These are phyloP conservation scores for Isatis lusitanica DNA, from an alignment of 441 rosid species.

Conservation along the genomic window DNA sequence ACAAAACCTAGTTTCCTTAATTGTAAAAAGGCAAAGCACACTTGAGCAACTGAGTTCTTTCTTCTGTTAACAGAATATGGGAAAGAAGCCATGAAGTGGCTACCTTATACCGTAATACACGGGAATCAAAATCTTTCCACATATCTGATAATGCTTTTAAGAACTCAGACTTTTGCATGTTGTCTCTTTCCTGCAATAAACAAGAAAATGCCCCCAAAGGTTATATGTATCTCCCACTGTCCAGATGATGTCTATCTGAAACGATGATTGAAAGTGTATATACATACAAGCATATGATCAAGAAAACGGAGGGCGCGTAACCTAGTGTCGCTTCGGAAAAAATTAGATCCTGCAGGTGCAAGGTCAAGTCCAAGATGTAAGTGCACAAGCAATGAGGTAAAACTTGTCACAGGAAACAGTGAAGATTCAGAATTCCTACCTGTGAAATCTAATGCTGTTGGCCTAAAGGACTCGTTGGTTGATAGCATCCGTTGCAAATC, in stretches of 20 bases:
- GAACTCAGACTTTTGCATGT: constrained; percentile 98
- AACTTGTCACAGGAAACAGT: background rate
- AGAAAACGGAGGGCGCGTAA: constrained; percentile 99
- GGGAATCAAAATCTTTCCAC: constrained; percentile 99
- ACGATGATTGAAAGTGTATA: background rate
- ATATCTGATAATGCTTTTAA: constrained; percentile 93
- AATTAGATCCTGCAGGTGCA: constrained; percentile 71
- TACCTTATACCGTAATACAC: constrained; percentile 97
- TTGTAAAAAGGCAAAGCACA: constrained; percentile 9
- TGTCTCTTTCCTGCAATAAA: constrained; percentile 80
- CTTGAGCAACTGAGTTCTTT: constrained; percentile 8
- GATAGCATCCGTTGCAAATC: constrained; percentile 93
- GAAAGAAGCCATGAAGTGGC: constrained; percentile 10
- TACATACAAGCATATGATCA: constrained; percentile 95
- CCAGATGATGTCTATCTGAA: background rate
- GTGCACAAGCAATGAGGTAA: constrained; percentile 8
- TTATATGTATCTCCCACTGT: background rate
- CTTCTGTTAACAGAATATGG: background rate
- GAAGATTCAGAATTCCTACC: constrained; percentile 44
- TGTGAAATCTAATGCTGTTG: constrained; percentile 85
- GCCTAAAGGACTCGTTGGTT: constrained; percentile 76
- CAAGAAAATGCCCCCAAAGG: background rate
- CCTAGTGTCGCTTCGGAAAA: constrained; percentile 91
- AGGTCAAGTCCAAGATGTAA: constrained; percentile 24
- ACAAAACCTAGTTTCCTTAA: constrained; percentile 21